A percentile compares a stretch with the other conserved stretches of the same genome.
Evolutionary conservation across 345 rosid genomes (phyloP).

Genomic region (Syzygium grande): DNA sequence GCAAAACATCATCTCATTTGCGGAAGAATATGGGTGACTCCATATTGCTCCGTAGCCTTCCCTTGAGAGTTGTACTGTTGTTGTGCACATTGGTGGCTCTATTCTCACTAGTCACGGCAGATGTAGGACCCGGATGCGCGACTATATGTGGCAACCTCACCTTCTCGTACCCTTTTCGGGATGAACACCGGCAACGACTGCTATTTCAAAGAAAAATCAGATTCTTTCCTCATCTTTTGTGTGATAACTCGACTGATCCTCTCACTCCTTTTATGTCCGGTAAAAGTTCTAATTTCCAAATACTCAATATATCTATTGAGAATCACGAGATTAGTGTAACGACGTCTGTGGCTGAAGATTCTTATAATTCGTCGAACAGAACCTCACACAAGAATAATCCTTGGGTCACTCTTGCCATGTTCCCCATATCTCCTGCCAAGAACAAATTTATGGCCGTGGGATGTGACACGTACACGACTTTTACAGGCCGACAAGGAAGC

Average conservation of each 20-base stretch:
- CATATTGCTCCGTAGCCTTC: not conserved
- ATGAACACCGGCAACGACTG: not conserved
- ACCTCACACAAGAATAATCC: rapidly evolving
- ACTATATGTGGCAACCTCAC: too few relatives aligned
- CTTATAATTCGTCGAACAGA: not conserved
- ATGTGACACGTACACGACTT: not conserved
- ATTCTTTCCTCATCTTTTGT: not conserved
- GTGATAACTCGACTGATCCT: rapidly evolving
- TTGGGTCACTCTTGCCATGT: rapidly evolving
- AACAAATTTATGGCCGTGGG: constrained; percentile 1
- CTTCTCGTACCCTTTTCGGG: too few relatives aligned
- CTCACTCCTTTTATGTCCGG: not conserved
- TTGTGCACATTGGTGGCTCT: not conserved
- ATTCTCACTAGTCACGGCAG: not conserved
- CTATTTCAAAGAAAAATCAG: not conserved
- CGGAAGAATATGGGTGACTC: not conserved
- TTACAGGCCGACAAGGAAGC: not conserved
- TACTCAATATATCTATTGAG: not conserved
- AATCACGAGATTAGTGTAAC: not conserved
- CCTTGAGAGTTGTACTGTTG: not conserved
- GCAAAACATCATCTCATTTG: not conserved
- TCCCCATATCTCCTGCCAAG: constrained; percentile 3
- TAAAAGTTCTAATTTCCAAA: not conserved
- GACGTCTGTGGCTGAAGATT: not conserved
- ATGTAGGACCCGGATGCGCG: too few relatives aligned